These are phyloP conservation scores for Heracleum sosnowskyi DNA, from an alignment of 129 eudicot genomes.

Conservation along the genomic window DNA sequence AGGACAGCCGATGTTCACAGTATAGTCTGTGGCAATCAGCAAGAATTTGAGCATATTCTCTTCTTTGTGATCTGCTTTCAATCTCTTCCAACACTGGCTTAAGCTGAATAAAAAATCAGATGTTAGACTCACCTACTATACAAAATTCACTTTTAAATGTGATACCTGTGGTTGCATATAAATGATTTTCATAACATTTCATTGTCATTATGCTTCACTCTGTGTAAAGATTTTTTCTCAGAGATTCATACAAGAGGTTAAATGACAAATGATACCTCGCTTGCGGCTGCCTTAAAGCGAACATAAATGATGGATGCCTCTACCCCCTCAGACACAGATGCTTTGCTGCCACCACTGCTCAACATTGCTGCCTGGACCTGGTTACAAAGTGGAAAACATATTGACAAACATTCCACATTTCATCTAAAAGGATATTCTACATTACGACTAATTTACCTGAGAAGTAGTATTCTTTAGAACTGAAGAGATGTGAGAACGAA, in stretches of 20 bases:
- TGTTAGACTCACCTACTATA: not conserved
- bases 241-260: conserved; percentile 3
- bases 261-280: conserved; percentile 57
- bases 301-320: conserved; percentile 94
- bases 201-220: not conserved
- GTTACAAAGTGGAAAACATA: conserved; percentile 7
- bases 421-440: conserved; percentile 8
- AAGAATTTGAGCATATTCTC: conserved; percentile 84
- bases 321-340: conserved; percentile 77
- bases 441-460: conserved; percentile 46
- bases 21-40: conserved; percentile 92
- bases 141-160: not conserved
- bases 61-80: conserved; percentile 83
- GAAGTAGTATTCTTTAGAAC: conserved; percentile 84
- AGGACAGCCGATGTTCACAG: conserved; percentile 88
- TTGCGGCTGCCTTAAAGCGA: conserved; percentile 97
- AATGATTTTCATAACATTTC: not conserved
- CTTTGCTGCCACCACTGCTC: conserved; percentile 53
- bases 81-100: conserved; percentile 93
- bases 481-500: conserved; percentile 80
- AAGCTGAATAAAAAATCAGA: conserved; percentile 47
- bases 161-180: not conserved
- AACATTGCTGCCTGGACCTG: conserved; percentile 83
- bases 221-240: not conserved
- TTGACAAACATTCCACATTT: conserved; percentile 6